These are phyloP conservation scores for Candida maesae DNA, from an alignment of 805 yeast species.

Conservation along the genomic window DNA sequence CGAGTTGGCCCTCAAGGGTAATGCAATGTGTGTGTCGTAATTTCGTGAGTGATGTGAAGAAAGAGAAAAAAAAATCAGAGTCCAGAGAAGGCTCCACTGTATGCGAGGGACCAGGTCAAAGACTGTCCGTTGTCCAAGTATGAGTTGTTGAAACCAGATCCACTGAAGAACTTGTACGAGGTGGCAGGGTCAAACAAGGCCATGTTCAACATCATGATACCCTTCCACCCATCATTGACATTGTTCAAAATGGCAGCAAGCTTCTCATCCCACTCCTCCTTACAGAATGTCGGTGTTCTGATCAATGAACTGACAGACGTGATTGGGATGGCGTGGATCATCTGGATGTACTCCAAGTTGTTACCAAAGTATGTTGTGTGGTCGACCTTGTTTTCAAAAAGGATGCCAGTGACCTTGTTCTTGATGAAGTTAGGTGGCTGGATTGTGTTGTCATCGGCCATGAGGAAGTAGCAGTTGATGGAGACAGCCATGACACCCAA, in stretches of 20 bases:
- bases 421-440: conserved; percentile 53
- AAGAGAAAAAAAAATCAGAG: too few relatives aligned
- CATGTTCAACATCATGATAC: conserved; percentile 65
- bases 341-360: conserved; percentile 70
- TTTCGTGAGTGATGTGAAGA: too few relatives aligned
- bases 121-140: conserved; percentile 83
- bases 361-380: conserved; percentile 74
- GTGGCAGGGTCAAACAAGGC: conserved; percentile 68
- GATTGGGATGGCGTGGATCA: conserved; percentile 74
- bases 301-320: conserved; percentile 64
- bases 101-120: conserved; percentile 81
- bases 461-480: conserved; percentile 52
- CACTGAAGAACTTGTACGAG: conserved; percentile 60
- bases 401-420: conserved; percentile 70
- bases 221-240: conserved; percentile 68
- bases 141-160: conserved; percentile 45
- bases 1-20: too few relatives aligned
- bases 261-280: conserved; percentile 60
- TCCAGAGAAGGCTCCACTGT: conserved; percentile 44
- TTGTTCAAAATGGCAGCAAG: conserved; percentile 41
- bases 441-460: conserved; percentile 46
- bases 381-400: conserved; percentile 69
- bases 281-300: conserved; percentile 49
- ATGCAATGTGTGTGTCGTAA: too few relatives aligned
- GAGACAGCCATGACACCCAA: conserved; percentile 54